Conservation (phyloP, 192 early-diverging fungal species). For the Gonapodya prolifera region DNA sequence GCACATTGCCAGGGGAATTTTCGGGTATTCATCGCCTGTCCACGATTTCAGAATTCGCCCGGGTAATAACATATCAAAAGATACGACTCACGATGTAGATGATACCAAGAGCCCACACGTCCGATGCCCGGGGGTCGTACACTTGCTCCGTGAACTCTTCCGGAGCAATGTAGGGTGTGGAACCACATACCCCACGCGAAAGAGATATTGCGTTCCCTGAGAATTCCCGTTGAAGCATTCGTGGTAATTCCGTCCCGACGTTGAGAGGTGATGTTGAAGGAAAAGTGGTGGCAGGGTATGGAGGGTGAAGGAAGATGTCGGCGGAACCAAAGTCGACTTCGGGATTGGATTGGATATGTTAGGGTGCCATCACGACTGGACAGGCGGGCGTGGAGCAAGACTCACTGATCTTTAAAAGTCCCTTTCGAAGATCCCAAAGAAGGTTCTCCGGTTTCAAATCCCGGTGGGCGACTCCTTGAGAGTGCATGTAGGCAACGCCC, state of each 20-base stretch:
- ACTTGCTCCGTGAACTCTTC: slow-evolving; percentile 1
- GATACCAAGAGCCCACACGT: slow-evolving; percentile 6
- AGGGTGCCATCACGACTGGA: too few species aligned
- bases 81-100: background rate
- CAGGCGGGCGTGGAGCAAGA: too few species aligned
- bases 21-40: background rate
- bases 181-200: background rate
- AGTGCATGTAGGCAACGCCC: slow-evolving; percentile 1
- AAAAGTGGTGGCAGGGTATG: too few species aligned
- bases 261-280: too few species aligned
- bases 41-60: background rate
- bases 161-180: slow-evolving; percentile 5
- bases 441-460: background rate
- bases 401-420: slow-evolving; percentile 3
- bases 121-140: slow-evolving; percentile 4
- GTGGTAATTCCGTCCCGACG: too few species aligned
- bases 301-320: slow-evolving; percentile 1
- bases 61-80: slow-evolving; percentile 7
- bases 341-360: too few species aligned
- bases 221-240: background rate
- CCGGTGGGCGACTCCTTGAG: background rate
- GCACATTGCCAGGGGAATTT: slow-evolving; percentile 1
- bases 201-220: background rate
- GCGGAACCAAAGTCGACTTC: slow-evolving; percentile 10
- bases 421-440: background rate